Evolutionary conservation across 805 yeast species (phyloP), one percentile per base, ranked within the genome.

Genomic region (Ogataea pignaliae): DNA sequence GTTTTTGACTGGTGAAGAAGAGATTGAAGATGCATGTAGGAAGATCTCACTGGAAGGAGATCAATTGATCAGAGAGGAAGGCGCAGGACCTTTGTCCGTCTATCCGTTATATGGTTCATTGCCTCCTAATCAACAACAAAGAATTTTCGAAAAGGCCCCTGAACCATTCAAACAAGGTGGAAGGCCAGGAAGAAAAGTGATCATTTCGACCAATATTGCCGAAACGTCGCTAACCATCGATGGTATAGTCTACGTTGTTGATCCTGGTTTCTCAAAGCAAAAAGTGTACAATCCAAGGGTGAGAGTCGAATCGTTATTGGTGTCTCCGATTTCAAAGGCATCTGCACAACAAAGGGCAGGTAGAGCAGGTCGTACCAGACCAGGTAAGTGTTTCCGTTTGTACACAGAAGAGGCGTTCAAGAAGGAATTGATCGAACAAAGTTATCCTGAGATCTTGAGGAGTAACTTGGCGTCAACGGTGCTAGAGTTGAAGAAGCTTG

Each of bases 281-380:
- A 91, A 93, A 59, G 97, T 90, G 45, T 91, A 89, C 69, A 93
- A 91, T 63, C 98, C 99, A 40, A 78, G 97, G 65, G 87, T 91
- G 46, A 78, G 99, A 65, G 97, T 91, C 29, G 97, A 91, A 66
- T 88, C 97, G 0, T 72, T 91, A 54, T 73, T 91, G 42, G 98
- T 93, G 4, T 87, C 97, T 9, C 98, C 98, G 32, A 90, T 93
- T 50, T 90, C 98, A 10, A 90, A 89, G 68, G 99, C 99, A 0
- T 83, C 95, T 39, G 96, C 99, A 1, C 97, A 91, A 68, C 99
- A 91, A 68, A 81, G 99, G 68, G 98, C 98, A 31, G 99, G 99
- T 78, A 87, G 99, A 78, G 99, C 99, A 44, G 99, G 99, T 71
- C 91, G 99, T 79, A 91, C 97, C 7, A 80, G 96, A 59, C 97